Base-by-base conservation (phyloP, 2,329 filamentous ascomycete genomes). In the Tolypocladium capitatum region DNA sequence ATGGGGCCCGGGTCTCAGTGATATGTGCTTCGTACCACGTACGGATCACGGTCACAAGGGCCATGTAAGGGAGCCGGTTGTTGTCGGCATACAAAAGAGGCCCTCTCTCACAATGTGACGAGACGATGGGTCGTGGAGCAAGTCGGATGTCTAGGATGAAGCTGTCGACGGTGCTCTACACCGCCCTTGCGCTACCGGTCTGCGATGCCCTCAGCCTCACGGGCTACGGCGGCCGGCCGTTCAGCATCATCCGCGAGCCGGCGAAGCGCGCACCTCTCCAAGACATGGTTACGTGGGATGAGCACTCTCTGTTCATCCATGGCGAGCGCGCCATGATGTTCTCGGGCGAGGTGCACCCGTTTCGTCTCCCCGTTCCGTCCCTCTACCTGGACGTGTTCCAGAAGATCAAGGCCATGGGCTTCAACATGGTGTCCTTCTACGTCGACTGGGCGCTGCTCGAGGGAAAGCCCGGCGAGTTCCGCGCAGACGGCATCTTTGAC, bases 341-440 rank as follows among this genome's bases (percentile, higher is more conserved):
- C 61, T 82, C 78, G 38, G 85, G 80, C 35, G 85, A 90, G 59
- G 74, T 88, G 3, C 84, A 90, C 58, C 83, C 84, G 0, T 89
- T 72, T 47, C 66, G 72, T 1, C 61, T 73, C 1, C 70, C 72
- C 0, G 69, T 72, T 0, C 68, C 71, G 0, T 65, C 63, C 1
- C 58, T 74, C 0, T 74, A 81, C 69, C 69, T 85, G 9, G 86
- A 91, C 54, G 60, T 91, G 2, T 83, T 94, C 55, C 82, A 92
- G 57, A 94, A 94, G 65, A 79, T 91, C 62, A 89, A 84, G 63
- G 82, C 85, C 0, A 66, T 89, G 1, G 87, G 87, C 0, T 90
- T 88, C 66, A 91, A 85, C 56, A 76, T 78, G 41, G 83, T 90
- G 1, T 88, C 84, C 0, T 88, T 90, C 62, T 91, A 91, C 57